phyloP scores from a whole-genome alignment of 1,139 yeast genomes.

The Diutina pseudorugosa region DNA sequence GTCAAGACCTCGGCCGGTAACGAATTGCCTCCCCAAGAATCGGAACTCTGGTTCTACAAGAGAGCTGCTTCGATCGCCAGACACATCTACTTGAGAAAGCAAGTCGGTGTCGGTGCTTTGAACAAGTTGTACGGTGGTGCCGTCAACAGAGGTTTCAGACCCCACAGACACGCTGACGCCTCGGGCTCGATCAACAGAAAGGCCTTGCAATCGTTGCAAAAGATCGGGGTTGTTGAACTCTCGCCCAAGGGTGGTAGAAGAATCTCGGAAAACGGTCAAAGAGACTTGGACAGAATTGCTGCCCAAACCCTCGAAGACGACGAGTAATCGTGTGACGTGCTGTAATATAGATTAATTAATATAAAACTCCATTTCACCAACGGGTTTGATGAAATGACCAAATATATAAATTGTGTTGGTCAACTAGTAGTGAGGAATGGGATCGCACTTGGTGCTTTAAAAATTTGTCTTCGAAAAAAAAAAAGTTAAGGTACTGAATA shows the following conservation, averaged over 20 bases:
- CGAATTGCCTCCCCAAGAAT: conserved; percentile 99
- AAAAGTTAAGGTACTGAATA: too few relatives aligned
- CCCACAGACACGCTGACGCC: conserved; percentile 97
- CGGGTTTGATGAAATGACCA: background rate
- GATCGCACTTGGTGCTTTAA: too few relatives aligned
- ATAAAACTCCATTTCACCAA: conserved; percentile 3
- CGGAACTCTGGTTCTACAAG: conserved; percentile 99
- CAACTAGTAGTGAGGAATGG: too few relatives aligned
- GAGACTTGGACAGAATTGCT: conserved; percentile 99
- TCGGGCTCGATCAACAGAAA: conserved; percentile 99
- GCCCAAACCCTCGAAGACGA: conserved; percentile 94
- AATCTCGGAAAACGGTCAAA: conserved; percentile 98
- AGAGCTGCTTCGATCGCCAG: conserved; percentile 99
- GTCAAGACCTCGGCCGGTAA: conserved; percentile 99
- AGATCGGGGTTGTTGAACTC: conserved; percentile 94
- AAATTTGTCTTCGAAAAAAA: too few relatives aligned
- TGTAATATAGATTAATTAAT: conserved; percentile 2
- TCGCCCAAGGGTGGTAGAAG: conserved; percentile 99
- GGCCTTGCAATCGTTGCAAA: conserved; percentile 96
- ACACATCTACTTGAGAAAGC: conserved; percentile 99
- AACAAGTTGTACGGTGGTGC: conserved; percentile 99
- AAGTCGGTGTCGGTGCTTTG: conserved; percentile 98
- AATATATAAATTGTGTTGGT: background rate
- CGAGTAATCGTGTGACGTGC: conserved; percentile 32
- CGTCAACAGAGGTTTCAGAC: conserved; percentile 98